These are phyloP conservation scores for Cyberlindnera sargentensis DNA, from an alignment of 805 yeast species.

Conservation along the genomic window DNA sequence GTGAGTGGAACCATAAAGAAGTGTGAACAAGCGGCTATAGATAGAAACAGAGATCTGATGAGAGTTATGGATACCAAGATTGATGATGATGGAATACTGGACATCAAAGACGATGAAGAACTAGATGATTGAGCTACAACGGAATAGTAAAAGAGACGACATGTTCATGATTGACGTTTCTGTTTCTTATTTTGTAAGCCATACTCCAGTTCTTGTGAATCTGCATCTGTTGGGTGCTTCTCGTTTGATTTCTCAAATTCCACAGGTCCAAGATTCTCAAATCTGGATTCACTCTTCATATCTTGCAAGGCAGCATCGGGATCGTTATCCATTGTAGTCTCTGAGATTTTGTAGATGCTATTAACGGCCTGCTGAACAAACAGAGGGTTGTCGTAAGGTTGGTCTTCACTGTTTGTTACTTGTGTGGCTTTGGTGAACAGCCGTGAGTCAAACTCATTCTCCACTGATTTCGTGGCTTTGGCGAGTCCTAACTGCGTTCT, in stretches of 20 bases:
- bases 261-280: constrained; percentile 33
- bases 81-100: constrained; percentile 14
- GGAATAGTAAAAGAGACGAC: not conserved
- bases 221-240: constrained; percentile 3
- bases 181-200: constrained; percentile 19
- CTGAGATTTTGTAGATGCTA: constrained; percentile 39
- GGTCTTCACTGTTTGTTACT: constrained; percentile 34
- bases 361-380: constrained; percentile 48
- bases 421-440: constrained; percentile 43
- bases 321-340: constrained; percentile 13
- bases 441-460: constrained; percentile 51
- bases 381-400: constrained; percentile 52
- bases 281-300: constrained; percentile 15
- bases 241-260: constrained; percentile 35
- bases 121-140: not conserved
- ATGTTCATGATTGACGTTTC: constrained; percentile 3
- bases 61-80: constrained; percentile 12
- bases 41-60: constrained; percentile 32
- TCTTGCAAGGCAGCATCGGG: constrained; percentile 13
- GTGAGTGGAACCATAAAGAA: constrained; percentile 86
- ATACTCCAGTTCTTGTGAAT: constrained; percentile 12
- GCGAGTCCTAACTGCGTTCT: constrained; percentile 46
- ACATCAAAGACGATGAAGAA: constrained; percentile 17
- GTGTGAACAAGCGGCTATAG: constrained; percentile 65
- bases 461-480: constrained; percentile 30